Percentiles rank a stretch among this genome's conserved stretches.
Conservation (phyloP, 805 yeast genomes). For the Schwanniomyces sp. region DNA sequence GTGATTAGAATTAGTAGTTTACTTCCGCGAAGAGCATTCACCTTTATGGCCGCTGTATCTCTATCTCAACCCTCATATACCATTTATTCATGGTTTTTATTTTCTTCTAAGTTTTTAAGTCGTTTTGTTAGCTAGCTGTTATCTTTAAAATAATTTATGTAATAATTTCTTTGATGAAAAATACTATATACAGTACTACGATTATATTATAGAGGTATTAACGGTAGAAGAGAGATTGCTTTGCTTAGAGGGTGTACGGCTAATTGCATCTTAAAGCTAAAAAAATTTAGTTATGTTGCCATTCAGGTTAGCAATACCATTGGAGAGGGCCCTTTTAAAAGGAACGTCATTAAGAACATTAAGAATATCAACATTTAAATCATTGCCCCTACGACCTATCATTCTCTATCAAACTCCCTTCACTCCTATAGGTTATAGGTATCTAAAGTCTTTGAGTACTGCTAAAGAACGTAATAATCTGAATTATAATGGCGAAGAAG, state of each 20-base stretch:
- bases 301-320: neutral
- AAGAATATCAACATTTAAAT: neutral
- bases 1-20: too few species aligned
- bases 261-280: neutral
- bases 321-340: neutral
- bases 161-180: conserved; percentile 12
- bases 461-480: neutral
- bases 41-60: too few species aligned
- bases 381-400: neutral
- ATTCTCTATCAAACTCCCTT: neutral
- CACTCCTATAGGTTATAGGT: neutral
- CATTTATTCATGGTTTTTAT: too few species aligned
- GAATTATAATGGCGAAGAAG: neutral
- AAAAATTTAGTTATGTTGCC: neutral
- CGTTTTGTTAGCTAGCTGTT: conserved; percentile 15
- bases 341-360: neutral
- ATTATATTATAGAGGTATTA: too few species aligned
- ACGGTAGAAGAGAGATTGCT: neutral
- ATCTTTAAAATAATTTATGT: conserved; percentile 52
- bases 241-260: neutral
- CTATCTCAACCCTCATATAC: too few species aligned
- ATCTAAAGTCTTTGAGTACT: neutral
- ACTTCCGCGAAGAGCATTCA: too few species aligned
- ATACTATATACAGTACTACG: neutral
- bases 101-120: too few species aligned